Evolutionary conservation across 257 asterid species (phyloP).

Genomic region (Solanum piurae): DNA sequence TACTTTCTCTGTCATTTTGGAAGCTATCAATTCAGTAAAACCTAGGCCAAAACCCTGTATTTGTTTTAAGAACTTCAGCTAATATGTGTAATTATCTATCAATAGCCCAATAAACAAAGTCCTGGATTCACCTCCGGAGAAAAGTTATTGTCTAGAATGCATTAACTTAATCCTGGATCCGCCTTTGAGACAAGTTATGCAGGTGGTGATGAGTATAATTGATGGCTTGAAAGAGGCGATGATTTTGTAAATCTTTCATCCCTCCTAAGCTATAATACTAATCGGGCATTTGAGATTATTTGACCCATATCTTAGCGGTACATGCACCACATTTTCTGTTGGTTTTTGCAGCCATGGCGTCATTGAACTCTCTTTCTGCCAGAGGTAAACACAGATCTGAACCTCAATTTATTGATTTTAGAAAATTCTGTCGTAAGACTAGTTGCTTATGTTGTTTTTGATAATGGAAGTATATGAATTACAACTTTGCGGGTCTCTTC

Average conservation of each 20-base stretch:
- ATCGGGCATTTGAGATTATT: not conserved
- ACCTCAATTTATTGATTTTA: not conserved
- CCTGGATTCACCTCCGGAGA: not conserved
- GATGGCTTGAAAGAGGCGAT: not conserved
- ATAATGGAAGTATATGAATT: not conserved
- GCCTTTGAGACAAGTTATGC: not conserved
- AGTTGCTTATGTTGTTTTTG: not conserved
- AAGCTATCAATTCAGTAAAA: not conserved
- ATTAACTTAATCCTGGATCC: not conserved
- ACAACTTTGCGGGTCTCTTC: not conserved
- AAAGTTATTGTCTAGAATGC: not conserved
- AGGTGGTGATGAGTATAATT: not conserved
- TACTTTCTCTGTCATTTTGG: not conserved
- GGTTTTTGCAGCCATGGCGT: slow-evolving; percentile 17
- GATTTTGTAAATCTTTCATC: not conserved
- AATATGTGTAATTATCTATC: not conserved
- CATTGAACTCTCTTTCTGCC: not conserved
- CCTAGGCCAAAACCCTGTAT: not conserved
- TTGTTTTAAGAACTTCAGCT: not conserved
- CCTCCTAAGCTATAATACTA: not conserved
- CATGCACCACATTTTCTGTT: not conserved
- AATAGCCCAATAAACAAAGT: not conserved
- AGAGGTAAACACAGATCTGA: not conserved
- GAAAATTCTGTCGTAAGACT: not conserved
- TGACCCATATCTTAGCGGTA: slow-evolving; percentile 11